These are phyloP conservation scores for Trichophyton simii DNA, from an alignment of 2,329 filamentous ascomycete species.

Conservation along the genomic window DNA sequence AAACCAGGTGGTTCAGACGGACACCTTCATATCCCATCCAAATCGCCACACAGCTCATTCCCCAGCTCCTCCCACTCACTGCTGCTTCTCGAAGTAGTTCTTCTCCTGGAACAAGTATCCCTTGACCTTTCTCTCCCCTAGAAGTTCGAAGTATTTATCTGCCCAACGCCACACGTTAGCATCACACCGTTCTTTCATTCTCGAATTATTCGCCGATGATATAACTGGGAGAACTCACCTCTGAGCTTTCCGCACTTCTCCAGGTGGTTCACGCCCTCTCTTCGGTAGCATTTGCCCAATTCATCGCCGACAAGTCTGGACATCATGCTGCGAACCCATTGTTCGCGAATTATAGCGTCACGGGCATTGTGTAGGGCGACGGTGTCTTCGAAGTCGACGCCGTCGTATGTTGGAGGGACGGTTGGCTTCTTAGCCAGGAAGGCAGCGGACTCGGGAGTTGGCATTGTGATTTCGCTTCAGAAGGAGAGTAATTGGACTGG, in stretches of 20 bases:
- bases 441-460: conserved; percentile 50
- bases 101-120: conserved; percentile 53
- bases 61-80: conserved; percentile 13
- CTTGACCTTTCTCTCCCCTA: conserved; percentile 50
- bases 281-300: conserved; percentile 54
- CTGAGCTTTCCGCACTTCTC: conserved; percentile 55
- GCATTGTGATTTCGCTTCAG: conserved; percentile 34
- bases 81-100: conserved; percentile 41
- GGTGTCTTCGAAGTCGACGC: conserved; percentile 55
- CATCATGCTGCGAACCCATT: conserved; percentile 61
- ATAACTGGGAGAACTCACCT: conserved; percentile 33
- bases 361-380: conserved; percentile 50
- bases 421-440: conserved; percentile 55
- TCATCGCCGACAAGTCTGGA: conserved; percentile 52
- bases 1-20: neutral
- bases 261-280: conserved; percentile 54
- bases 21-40: neutral
- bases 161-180: conserved; percentile 6
- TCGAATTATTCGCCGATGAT: too few relatives aligned
- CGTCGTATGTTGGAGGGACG: conserved; percentile 53
- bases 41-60: neutral
- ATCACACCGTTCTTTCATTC: neutral
- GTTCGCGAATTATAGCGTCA: conserved; percentile 53
- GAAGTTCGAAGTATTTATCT: conserved; percentile 54
- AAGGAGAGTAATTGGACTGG: neutral